Evolutionary conservation across 306 rosid genomes (phyloP), one percentile per base, ranked within the genome.

Genomic region (Heteromeles arbutifolia): DNA sequence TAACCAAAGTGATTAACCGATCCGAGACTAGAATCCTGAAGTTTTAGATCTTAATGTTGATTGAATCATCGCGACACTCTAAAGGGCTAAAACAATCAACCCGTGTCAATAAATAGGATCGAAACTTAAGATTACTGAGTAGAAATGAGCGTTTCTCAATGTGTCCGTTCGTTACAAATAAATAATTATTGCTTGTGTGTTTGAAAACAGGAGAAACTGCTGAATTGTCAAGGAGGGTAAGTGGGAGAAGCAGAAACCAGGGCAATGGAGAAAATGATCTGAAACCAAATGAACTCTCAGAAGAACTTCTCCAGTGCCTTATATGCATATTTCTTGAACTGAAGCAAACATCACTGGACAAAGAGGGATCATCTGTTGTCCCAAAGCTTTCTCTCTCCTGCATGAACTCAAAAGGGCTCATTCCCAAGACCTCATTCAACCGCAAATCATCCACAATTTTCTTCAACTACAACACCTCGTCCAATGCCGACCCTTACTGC

Each of bases 201-300:
- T 81, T 78, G n/a, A n/a, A 26, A 67, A 15, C 84, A 87, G 93
- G 78, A 58, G 80, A 90, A 59, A 67, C 52, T 66, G 58, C 81
- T 73, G 85, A 78, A 68, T 80, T 81, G 34, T 75, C 88, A 67
- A 90, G 91, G 87, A 91, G 86, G 65, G 83, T 82, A 59, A 77
- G 65, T 0, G 73, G 86, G 14, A 87, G 86, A 78, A 81, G 75
- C 37, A 67, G 77, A 78, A 85, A 85, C 43, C 89, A 83, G 37
- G 69, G 73, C 53, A 68, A 75, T 18, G 26, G 76, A 43, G 81
- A 77, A 24, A 13, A 54, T 29, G 32, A 31, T 31, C 85, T 73
- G 84, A 86, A 86, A 69, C 92, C 98, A 79, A 95, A 95, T 83
- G 90, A 86, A 80, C 70, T 95, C 67, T 95, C 98, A 29, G 98